Base-by-base conservation (phyloP, 2,329 filamentous ascomycete species). In the Aspergillus vadensis region DNA sequence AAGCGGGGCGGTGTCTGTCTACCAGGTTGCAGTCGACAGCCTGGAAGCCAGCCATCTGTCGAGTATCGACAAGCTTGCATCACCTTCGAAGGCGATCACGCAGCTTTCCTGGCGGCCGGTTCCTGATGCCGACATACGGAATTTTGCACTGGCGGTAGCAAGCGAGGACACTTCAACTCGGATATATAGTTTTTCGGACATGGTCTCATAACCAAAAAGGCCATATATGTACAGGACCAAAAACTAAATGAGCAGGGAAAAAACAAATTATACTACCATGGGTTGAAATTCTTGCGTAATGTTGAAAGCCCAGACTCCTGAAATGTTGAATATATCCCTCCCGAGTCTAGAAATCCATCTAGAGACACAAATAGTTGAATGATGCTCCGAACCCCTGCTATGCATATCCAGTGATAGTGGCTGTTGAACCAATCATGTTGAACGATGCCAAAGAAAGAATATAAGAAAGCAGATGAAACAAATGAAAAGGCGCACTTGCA, bases 81-180 rank as follows among this genome's bases (percentile, higher is more conserved):
- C 81, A 47, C 83, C 90, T 1, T 87, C 88, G 23, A 90, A 85
- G 70, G 77, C 88, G 2, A 83, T 91, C 21, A 82, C 86, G 23
- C 87, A 90, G 71, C 77, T 93, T 38, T 82, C 87, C 7, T 93
- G 90, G 90, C 83, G 86, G 63, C 89, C 89, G 5, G 30, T 41
- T 50, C 63, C 54, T 36, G 60, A 51, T 21, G 62, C 65, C 44
- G 63, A 43, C 19, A 62, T 21, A 52, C 38, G 56, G 54, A 58
- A 41, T 36, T 72, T 70, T 23, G 74, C 78, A 60, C 72, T 81
- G 66, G 79, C 78, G n/a, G 74, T 80, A 52, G 76, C 76, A 58
- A 81, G 79, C 65, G 79, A 80, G 61, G 79, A 81, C 63, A 74
- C 73, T 21, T 80, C 79, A 14, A 67, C 76, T 47, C 72, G 77